Evolutionary conservation across 2,329 filamentous ascomycete species (phyloP), one percentile per base, ranked within the genome.

Genomic region (Nigrograna mackinnonii): DNA sequence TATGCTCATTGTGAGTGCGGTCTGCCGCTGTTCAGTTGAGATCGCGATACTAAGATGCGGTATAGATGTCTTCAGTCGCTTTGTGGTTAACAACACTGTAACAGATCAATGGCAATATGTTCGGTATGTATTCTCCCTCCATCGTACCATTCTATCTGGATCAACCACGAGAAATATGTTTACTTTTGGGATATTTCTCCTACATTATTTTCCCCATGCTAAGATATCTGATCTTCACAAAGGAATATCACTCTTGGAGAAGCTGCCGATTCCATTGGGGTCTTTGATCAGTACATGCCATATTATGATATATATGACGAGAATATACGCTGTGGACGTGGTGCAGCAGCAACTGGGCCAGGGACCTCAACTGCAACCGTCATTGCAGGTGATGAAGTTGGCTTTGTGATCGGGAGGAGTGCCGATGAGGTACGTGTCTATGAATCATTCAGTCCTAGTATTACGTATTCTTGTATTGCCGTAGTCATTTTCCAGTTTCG

Each of bases 231-330:
- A 17, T 2, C 16, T 13, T 17, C 14, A 11, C 11, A 13, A 31
- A 47, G 44, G 4, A 52, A 52, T 35, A 41, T 52, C 21, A 46
- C 49, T 9, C 18, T 22, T n/a, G 49, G 45, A 19, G 22, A 28
- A 14, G 49, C 46, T 21, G 41, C 38, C 16, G 46, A 52, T 14
- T 39, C 34, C 5, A 20, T 21, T 1, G 13, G 32, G 11, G 37
- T 46, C 6, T 35, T 17, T 12, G 49, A 52, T 30, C 49, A 52
- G 44, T 51, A 49, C 39, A 52, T 49, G 49, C 49, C 49, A 20
- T 52, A 46, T 38, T 52, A 49, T 31, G 49, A 52, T 35, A 41
- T 51, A 18, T 41, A 38, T 24, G 21, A 31, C 22, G 16, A 14
- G 3, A 44, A 49, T 22, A 20, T 52, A 3, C 37, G 46, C 24